A percentile compares a stretch with the other conserved stretches of the same genome.
Evolutionary conservation across 306 rosid genomes (phyloP).

Genomic region (Lagenaria siceraria): DNA sequence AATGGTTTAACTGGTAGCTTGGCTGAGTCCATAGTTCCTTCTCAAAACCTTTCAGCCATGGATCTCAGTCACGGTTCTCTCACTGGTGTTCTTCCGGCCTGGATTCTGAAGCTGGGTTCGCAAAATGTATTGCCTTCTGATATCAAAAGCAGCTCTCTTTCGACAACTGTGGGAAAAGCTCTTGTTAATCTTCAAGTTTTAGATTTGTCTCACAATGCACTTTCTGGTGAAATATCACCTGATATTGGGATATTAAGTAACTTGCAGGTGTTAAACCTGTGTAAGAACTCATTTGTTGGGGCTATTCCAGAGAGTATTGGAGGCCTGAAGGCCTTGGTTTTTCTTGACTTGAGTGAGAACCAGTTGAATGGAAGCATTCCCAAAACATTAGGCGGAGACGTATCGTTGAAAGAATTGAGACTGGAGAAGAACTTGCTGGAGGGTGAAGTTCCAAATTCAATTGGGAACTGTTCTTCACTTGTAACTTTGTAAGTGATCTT

Average conservation of each 20-base stretch:
- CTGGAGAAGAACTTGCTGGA: conserved; percentile 53
- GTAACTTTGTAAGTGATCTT: conserved; percentile 62
- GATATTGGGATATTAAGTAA: conserved; percentile 43
- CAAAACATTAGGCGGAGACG: conserved; percentile 46
- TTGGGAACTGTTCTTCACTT: conserved; percentile 62
- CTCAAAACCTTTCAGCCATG: conserved; percentile 42
- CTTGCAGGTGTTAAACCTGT: conserved; percentile 57
- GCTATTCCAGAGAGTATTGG: conserved; percentile 50
- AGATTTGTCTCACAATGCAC: conserved; percentile 68
- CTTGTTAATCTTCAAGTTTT: conserved; percentile 52
- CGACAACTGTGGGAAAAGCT: conserved; percentile 22
- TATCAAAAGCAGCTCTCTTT: conserved; percentile 13
- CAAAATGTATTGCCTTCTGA: conserved; percentile 40
- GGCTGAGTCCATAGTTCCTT: conserved; percentile 52
- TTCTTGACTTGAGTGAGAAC: conserved; percentile 71
- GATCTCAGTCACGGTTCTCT: conserved; percentile 63
- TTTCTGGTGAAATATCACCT: conserved; percentile 59
- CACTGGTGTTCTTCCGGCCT: conserved; percentile 59
- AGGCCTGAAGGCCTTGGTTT: conserved; percentile 39
- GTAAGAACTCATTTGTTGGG: conserved; percentile 60
- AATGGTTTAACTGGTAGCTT: conserved; percentile 61
- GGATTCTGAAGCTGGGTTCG: conserved; percentile 55
- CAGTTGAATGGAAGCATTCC: conserved; percentile 69
- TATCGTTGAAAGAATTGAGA: conserved; percentile 52
- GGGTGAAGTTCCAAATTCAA: conserved; percentile 57